Evolutionary conservation across 2,329 filamentous ascomycete species (phyloP).

Genomic region (Neopestalotiopsis clavispora): DNA sequence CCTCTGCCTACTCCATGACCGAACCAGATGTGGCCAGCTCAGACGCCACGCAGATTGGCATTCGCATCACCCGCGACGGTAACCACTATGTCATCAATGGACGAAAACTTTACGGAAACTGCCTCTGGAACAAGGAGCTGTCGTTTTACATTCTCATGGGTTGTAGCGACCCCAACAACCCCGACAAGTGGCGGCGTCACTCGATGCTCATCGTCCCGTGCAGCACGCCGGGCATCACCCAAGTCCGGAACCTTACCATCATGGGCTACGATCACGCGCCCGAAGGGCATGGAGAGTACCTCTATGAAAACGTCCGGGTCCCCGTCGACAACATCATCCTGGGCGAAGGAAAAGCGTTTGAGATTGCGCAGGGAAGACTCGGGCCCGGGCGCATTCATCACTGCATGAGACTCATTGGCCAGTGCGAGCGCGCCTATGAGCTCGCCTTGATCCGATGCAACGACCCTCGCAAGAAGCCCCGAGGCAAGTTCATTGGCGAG

Average conservation of each 20-base stretch:
- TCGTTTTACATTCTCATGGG: slow-evolving; percentile 39
- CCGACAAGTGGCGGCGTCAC: slow-evolving; percentile 43
- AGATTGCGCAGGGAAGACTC: slow-evolving; percentile 46
- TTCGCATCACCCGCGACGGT: slow-evolving; percentile 39
- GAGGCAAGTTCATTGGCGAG: slow-evolving; percentile 44
- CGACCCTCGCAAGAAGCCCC: slow-evolving; percentile 42
- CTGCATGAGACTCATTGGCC: slow-evolving; percentile 46
- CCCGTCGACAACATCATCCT: slow-evolving; percentile 46
- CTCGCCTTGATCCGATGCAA: slow-evolving; percentile 42
- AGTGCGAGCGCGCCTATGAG: slow-evolving; percentile 47
- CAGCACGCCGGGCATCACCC: slow-evolving; percentile 41
- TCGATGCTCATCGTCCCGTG: slow-evolving; percentile 44
- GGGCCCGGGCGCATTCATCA: slow-evolving; percentile 47
- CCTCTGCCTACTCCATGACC: slow-evolving; percentile 56
- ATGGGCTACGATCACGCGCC: slow-evolving; percentile 48
- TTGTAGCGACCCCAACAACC: slow-evolving; percentile 43
- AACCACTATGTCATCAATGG: slow-evolving; percentile 46
- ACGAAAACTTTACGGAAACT: slow-evolving; percentile 45
- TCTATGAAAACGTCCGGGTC: slow-evolving; percentile 45
- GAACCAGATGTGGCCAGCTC: slow-evolving; percentile 55
- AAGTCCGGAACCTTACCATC: slow-evolving; percentile 43
- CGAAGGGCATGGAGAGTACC: slow-evolving; percentile 46
- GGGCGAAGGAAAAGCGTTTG: slow-evolving; percentile 45
- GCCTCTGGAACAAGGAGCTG: slow-evolving; percentile 41
- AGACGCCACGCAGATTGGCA: slow-evolving; percentile 52